These are phyloP conservation scores for Grosmannia huntii DNA, from an alignment of 2,329 filamentous ascomycete genomes.

Conservation along the genomic window DNA sequence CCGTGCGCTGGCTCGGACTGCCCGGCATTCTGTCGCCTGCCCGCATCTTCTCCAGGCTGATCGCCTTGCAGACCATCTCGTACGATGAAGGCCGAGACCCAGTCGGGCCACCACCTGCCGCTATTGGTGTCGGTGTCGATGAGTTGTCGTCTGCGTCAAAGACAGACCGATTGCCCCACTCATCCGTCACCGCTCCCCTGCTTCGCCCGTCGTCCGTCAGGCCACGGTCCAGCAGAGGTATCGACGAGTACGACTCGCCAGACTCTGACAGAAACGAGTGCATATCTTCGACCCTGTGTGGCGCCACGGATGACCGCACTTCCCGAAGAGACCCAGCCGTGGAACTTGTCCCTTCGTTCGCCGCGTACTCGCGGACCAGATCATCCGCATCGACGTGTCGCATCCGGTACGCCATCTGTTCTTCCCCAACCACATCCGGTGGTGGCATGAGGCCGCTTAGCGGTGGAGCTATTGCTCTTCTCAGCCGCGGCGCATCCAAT, in stretches of 20 bases:
- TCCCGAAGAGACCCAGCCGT: not conserved
- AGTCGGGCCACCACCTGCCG: slow-evolving; percentile 3
- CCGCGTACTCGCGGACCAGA: not conserved
- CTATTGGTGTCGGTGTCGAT: slow-evolving; percentile 12
- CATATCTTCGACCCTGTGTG: slow-evolving; percentile 21
- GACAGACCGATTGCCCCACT: slow-evolving; percentile 44
- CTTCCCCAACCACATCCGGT: slow-evolving; percentile 18
- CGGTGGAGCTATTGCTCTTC: not conserved
- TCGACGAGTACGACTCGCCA: slow-evolving; percentile 62
- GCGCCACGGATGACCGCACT: slow-evolving; percentile 3
- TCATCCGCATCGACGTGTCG: slow-evolving; percentile 27
- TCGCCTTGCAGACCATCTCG: slow-evolving; percentile 40
- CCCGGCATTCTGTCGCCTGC: slow-evolving; percentile 21
- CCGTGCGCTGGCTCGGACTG: slow-evolving; percentile 14
- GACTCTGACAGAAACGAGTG: slow-evolving; percentile 47
- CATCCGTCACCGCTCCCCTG: slow-evolving; percentile 22
- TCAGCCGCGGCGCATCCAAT: not conserved
- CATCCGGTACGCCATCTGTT: slow-evolving; percentile 33
- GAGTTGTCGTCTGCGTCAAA: slow-evolving; percentile 30
- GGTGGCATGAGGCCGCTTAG: slow-evolving; percentile 3
- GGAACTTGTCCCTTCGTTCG: not conserved
- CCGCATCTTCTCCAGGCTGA: slow-evolving; percentile 34
- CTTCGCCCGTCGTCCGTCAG: slow-evolving; percentile 36
- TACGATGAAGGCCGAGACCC: slow-evolving; percentile 32
- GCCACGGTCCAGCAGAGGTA: slow-evolving; percentile 62